Conservation (phyloP, 768 basidiomycete species). For the Hypholoma sublateritium region DNA sequence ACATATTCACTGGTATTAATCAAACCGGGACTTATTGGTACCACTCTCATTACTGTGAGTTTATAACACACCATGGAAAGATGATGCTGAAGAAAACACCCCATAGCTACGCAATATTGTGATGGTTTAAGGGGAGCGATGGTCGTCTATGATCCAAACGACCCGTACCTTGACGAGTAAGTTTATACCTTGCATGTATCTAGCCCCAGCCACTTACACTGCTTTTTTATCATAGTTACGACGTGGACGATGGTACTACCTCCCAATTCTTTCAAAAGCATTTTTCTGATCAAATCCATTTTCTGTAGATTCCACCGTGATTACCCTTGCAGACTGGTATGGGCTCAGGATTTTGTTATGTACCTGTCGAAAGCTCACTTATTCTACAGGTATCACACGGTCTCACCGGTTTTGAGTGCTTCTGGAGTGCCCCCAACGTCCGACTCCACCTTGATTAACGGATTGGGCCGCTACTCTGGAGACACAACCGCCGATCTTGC, state of each 20-base stretch:
- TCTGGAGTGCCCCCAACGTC: slow-evolving; percentile 28
- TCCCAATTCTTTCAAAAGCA: not conserved
- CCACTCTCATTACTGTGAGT: slow-evolving; percentile 33
- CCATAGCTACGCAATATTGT: slow-evolving; percentile 48
- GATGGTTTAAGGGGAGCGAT: slow-evolving; percentile 48
- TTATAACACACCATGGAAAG: slow-evolving; percentile 11
- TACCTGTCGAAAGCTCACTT: slow-evolving; percentile 25
- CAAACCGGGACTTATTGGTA: slow-evolving; percentile 49
- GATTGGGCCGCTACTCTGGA: slow-evolving; percentile 40
- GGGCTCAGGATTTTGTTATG: not conserved
- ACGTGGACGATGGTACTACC: slow-evolving; percentile 39
- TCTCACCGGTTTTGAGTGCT: slow-evolving; percentile 11
- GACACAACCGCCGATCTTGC: slow-evolving; percentile 34
- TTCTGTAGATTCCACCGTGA: slow-evolving; percentile 27
- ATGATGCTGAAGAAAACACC: not conserved
- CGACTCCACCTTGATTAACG: slow-evolving; percentile 44
- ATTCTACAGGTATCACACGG: slow-evolving; percentile 27
- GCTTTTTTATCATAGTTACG: slow-evolving; percentile 13
- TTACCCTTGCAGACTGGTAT: slow-evolving; percentile 29
- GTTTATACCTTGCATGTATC: not conserved
- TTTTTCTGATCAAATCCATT: not conserved
- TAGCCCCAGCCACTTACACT: not conserved
- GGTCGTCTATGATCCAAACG: slow-evolving; percentile 23
- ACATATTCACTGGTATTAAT: slow-evolving; percentile 16
- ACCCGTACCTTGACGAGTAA: slow-evolving; percentile 19